Percentiles rank a stretch among this genome's conserved stretches.
These are phyloP conservation scores for Trichoderma semiorbis DNA, from an alignment of 2,329 filamentous ascomycete genomes.

Conservation along the genomic window DNA sequence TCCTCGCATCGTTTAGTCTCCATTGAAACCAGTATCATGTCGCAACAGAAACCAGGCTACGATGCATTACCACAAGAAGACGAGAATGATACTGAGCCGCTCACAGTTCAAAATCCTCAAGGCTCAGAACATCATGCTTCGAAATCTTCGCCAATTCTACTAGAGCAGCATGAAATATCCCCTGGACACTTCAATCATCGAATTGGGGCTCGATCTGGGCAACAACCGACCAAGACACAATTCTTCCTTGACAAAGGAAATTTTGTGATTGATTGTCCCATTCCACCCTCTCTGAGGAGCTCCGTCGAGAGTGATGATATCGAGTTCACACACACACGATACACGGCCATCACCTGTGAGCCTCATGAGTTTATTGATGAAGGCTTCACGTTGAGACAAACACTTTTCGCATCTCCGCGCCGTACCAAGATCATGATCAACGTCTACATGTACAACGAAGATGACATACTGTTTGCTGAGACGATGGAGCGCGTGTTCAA, in stretches of 20 bases:
- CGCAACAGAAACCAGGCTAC: neutral
- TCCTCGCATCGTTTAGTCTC: neutral
- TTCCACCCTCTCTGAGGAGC: neutral
- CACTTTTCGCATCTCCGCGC: neutral
- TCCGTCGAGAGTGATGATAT: neutral
- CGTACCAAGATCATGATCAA: neutral
- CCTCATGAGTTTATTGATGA: neutral
- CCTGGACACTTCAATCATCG: neutral
- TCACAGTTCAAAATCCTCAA: neutral
- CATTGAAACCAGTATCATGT: neutral
- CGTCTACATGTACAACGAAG: neutral
- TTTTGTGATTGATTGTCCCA: neutral
- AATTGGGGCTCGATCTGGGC: neutral
- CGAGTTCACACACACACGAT: neutral
- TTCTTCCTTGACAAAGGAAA: neutral
- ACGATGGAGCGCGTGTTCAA: neutral
- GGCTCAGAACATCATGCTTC: neutral
- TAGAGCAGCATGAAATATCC: neutral
- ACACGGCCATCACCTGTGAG: neutral
- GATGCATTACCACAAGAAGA: neutral
- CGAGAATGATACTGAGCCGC: neutral
- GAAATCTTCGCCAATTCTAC: neutral
- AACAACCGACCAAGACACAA: neutral
- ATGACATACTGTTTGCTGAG: neutral
- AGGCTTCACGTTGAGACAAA: neutral